Conservation (phyloP, 306 rosid genomes). For the Castanospermum australe region DNA sequence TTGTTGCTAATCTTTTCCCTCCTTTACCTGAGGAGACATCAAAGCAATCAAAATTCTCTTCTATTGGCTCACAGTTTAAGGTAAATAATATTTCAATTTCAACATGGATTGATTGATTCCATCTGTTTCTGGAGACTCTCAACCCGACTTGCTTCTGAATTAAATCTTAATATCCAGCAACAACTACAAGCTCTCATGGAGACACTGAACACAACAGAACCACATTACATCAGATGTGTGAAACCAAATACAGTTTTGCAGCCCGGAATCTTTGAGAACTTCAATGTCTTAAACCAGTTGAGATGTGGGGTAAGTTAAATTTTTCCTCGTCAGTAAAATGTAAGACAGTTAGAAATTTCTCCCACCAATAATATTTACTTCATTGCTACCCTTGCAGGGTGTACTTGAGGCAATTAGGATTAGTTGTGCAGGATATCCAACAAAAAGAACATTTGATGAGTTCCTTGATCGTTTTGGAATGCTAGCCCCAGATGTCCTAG, state of each 20-base stretch:
- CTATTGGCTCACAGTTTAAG: slow-evolving; percentile 81
- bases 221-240: slow-evolving; percentile 92
- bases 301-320: slow-evolving; percentile 76
- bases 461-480: slow-evolving; percentile 89
- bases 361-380: neutral
- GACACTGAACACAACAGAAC: slow-evolving; percentile 78
- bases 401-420: slow-evolving; percentile 89
- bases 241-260: slow-evolving; percentile 84
- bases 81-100: slow-evolving; percentile 35
- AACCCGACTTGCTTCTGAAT: slow-evolving; percentile 35
- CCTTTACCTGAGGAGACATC: slow-evolving; percentile 79
- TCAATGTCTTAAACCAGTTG: slow-evolving; percentile 78
- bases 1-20: slow-evolving; percentile 79
- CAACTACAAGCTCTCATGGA: slow-evolving; percentile 92
- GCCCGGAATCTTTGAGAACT: slow-evolving; percentile 87
- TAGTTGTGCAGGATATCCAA: slow-evolving; percentile 93
- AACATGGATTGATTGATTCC: neutral
- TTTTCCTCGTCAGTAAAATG: slow-evolving; percentile 7
- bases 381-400: slow-evolving; percentile 55
- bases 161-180: slow-evolving; percentile 52
- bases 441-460: slow-evolving; percentile 82
- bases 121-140: slow-evolving; percentile 11
- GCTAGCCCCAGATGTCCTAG: slow-evolving; percentile 81
- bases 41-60: slow-evolving; percentile 85
- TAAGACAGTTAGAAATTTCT: neutral